Percentiles rank a stretch among this genome's conserved stretches.
These are phyloP conservation scores for Saccharomyces hybrid DNA, from an alignment of 1,139 yeast species.

Conservation along the genomic window DNA sequence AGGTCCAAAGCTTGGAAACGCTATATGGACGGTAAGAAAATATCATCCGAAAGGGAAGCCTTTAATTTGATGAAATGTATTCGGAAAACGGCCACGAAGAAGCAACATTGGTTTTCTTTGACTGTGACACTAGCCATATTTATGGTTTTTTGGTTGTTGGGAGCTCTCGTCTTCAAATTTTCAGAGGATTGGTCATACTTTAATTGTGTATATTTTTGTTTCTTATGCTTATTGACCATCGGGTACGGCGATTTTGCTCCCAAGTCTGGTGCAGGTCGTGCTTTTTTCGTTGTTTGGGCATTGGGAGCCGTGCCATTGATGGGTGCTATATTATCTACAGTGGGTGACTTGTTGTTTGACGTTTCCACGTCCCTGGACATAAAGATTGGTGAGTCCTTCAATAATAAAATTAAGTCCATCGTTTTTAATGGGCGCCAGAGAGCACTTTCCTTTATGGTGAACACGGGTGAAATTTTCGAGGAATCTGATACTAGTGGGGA, in stretches of 20 bases:
- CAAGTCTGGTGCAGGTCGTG: conserved; percentile 51
- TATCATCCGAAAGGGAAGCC: conserved; percentile 36
- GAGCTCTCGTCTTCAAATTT: conserved; percentile 54
- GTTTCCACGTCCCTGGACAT: conserved; percentile 26
- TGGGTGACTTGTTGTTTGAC: conserved; percentile 52
- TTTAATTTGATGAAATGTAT: conserved; percentile 50
- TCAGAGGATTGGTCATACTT: conserved; percentile 67
- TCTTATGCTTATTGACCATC: conserved; percentile 66
- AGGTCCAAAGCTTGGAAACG: conserved; percentile 24
- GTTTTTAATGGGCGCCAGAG: conserved; percentile 3
- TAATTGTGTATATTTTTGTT: conserved; percentile 62
- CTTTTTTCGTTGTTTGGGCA: conserved; percentile 74
- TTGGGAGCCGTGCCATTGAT: conserved; percentile 75
- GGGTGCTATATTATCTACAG: conserved; percentile 69
- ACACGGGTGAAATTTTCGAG: conserved; percentile 7
- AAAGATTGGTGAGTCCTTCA: conserved; percentile 12
- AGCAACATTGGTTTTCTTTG: conserved; percentile 34
- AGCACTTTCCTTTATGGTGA: conserved; percentile 1
- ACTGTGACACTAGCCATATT: conserved; percentile 41
- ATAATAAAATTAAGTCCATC: conserved; percentile 7
- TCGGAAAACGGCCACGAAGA: conserved; percentile 35
- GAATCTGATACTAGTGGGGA: conserved; percentile 4
- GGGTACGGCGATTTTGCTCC: conserved; percentile 82
- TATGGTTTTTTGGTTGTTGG: conserved; percentile 57
- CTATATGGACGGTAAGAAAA: conserved; percentile 17